These are phyloP conservation scores for Rehmannia glutinosa DNA, from an alignment of 257 asterid species.

Conservation along the genomic window DNA sequence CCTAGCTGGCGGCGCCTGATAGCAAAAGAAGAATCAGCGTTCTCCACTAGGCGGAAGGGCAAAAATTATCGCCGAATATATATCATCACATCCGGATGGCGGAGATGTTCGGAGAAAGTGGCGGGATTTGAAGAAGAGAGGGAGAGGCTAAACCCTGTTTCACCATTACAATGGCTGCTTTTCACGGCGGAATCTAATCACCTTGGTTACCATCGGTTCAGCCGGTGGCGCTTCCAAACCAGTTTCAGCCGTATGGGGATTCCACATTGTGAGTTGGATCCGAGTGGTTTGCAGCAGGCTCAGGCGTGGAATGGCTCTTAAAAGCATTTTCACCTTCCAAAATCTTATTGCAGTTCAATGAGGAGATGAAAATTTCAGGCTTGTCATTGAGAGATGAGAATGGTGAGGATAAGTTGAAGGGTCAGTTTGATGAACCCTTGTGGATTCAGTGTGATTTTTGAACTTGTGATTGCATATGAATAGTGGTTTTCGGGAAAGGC, in stretches of 20 bases:
- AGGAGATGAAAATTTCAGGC: background rate
- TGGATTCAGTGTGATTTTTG: constrained; percentile 47
- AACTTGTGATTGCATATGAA: too few species aligned
- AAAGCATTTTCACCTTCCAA: constrained; percentile 67
- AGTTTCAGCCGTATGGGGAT: constrained; percentile 81
- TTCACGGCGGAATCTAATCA: constrained; percentile 37
- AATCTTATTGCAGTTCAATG: constrained; percentile 45
- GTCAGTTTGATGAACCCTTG: constrained; percentile 64
- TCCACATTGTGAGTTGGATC: constrained; percentile 69
- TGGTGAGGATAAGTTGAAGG: constrained; percentile 54
- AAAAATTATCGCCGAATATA: constrained; percentile 51
- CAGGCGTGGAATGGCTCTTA: constrained; percentile 64
- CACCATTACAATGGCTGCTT: constrained; percentile 87
- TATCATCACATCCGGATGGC: too few species aligned
- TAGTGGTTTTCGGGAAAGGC: too few species aligned
- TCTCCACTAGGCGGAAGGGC: constrained; percentile 75
- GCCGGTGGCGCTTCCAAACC: constrained; percentile 74
- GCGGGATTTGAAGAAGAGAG: constrained; percentile 40
- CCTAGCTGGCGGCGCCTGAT: constrained; percentile 58
- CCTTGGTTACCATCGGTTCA: constrained; percentile 68
- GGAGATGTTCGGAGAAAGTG: constrained; percentile 42
- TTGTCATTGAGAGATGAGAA: constrained; percentile 17
- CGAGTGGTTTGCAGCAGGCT: constrained; percentile 57
- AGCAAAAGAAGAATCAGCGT: constrained; percentile 34
- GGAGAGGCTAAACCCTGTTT: constrained; percentile 61